Percentiles rank a stretch among this genome's conserved stretches.
These are phyloP conservation scores for Psilocybe azurescens DNA, from an alignment of 768 basidiomycete genomes.

Conservation along the genomic window DNA sequence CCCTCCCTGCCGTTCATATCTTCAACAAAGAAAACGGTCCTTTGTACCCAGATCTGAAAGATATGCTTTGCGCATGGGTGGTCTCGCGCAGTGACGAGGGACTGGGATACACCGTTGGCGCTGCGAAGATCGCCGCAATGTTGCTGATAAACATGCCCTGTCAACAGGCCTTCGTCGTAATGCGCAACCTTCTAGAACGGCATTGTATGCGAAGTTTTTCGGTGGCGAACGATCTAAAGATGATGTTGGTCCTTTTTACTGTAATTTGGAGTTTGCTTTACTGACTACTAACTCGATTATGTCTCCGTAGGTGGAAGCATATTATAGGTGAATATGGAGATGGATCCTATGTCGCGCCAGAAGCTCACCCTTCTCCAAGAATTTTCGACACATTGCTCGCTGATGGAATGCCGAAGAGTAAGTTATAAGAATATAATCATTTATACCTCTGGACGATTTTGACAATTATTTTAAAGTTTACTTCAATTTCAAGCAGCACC, in stretches of 20 bases:
- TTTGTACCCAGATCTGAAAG: slow-evolving; percentile 80
- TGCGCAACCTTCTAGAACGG: slow-evolving; percentile 86
- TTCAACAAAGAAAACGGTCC: slow-evolving; percentile 81
- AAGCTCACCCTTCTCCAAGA: slow-evolving; percentile 41
- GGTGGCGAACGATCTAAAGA: slow-evolving; percentile 72
- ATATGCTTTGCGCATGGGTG: slow-evolving; percentile 88
- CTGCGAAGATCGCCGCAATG: slow-evolving; percentile 84
- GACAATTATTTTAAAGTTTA: slow-evolving; percentile 60
- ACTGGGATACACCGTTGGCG: slow-evolving; percentile 72
- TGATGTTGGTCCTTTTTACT: slow-evolving; percentile 66
- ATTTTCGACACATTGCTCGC: slow-evolving; percentile 93
- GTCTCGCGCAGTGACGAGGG: slow-evolving; percentile 86
- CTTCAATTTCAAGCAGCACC: slow-evolving; percentile 94
- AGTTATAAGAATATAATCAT: slow-evolving; percentile 23
- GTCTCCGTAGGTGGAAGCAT: slow-evolving; percentile 77
- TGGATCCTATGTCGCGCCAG: slow-evolving; percentile 4
- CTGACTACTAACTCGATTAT: slow-evolving; percentile 17
- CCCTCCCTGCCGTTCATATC: slow-evolving; percentile 79
- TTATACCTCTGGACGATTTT: slow-evolving; percentile 6
- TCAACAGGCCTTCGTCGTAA: slow-evolving; percentile 76
- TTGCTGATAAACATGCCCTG: slow-evolving; percentile 81
- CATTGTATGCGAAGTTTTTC: slow-evolving; percentile 88
- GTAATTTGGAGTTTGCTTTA: background rate
- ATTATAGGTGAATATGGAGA: slow-evolving; percentile 68
- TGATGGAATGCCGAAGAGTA: slow-evolving; percentile 94